A percentile compares a stretch with the other conserved stretches of the same genome.
Evolutionary conservation across 495 filamentous ascomycete genomes (phyloP).

Genomic region (Sordaria brevicollis): DNA sequence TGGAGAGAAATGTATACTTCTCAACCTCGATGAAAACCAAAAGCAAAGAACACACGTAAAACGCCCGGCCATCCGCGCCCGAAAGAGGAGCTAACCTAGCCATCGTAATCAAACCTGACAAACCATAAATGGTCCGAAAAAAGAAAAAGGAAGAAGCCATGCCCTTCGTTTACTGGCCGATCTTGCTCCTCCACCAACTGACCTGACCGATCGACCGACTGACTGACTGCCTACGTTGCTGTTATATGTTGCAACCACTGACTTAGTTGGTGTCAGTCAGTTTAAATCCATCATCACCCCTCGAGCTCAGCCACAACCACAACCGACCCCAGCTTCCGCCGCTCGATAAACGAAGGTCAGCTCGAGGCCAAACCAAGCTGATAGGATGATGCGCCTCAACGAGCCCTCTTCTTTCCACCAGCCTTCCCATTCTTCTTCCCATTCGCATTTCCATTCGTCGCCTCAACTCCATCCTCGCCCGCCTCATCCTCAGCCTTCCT

Average conservation of each 20-base stretch:
- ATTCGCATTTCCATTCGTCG: no score
- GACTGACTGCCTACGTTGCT: not conserved
- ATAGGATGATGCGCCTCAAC: not conserved
- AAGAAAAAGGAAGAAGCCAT: not conserved
- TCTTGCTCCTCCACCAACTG: no score
- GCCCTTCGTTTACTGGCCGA: no score
- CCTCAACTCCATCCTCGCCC: not conserved
- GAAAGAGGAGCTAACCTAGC: no score
- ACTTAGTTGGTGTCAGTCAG: no score
- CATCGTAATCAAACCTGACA: no score
- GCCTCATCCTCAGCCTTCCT: not conserved
- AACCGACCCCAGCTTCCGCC: no score
- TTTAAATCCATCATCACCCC: not conserved
- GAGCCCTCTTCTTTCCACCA: not conserved
- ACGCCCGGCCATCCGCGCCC: not conserved
- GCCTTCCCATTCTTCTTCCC: no score
- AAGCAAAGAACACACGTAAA: not conserved
- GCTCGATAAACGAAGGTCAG: no score
- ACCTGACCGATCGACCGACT: no score
- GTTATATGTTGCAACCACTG: not conserved
- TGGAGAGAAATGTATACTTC: not conserved
- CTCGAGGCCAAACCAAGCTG: no score
- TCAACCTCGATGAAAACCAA: not conserved
- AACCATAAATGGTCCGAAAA: not conserved
- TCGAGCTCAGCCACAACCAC: not conserved